Base-by-base conservation (phyloP, 768 basidiomycete genomes). In the Phallus indusiatus region DNA sequence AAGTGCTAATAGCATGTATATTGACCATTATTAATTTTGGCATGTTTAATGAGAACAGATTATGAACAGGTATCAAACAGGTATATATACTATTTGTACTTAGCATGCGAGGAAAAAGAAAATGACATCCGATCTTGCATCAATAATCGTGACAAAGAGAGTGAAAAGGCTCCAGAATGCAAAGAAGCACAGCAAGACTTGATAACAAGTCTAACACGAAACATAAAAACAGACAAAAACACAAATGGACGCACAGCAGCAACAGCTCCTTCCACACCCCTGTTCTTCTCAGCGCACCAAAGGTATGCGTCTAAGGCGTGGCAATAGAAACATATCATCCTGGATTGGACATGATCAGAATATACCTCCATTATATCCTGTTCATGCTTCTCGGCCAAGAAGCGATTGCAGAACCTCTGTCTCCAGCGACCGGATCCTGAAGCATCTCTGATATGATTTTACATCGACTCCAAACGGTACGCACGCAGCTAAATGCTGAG, bases 401-500 rank as follows among this genome's bases (percentile, higher is more conserved):
- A 42, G 12, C 12, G 42, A 42, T 42, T 81, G 76, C 48, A 90
- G 71, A 60, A 72, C 77, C 24, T 79, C 76, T 12, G 74, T 62
- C 62, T 86, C 81, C 61, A 89, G 71, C 35, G 84, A 87, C 17
- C 85, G 79, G 51, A 92, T 72, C 61, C 82, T 78, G 54, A 90
- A 73, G 68, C 89, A 90, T 62, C 76, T 80, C 69, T 88, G 85
- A 73, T 87, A 88, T 51, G 89, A 70, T 70, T 82, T 86, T 73
- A 84, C 85, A 70, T 92, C 88, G 36, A 85, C 72, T 28, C 80
- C 77, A 63, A 81, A 85, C 42, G 87, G 81, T 28, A 90, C 77
- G 24, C 81, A 80, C 60, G 84, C 83, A 1, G 90, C 87, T 10
- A 90, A 79, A 65, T 92, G 90, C 67, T 92, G 90, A 1, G 88